Percentiles rank a stretch among this genome's conserved stretches.
phyloP scores from a whole-genome alignment of 306 rosid genomes.

The Acmispon strigosus region DNA sequence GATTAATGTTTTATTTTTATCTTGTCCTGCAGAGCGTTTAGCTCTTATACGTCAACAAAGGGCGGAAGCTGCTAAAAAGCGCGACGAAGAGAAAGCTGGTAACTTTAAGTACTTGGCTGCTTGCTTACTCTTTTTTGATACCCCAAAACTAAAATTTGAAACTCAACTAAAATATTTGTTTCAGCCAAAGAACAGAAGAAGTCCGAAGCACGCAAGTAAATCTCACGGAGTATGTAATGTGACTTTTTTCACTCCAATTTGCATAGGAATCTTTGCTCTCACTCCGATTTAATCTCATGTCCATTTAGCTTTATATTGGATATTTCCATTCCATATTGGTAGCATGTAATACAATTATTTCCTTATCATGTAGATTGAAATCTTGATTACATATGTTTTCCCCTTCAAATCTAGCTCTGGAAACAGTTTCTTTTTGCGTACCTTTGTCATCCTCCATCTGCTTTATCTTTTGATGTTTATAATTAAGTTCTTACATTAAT shows the following conservation, averaged over 20 bases:
- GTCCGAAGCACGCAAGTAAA: constrained; percentile 66
- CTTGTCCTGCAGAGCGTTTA: constrained; percentile 57
- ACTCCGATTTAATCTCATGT: background rate
- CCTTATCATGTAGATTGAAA: background rate
- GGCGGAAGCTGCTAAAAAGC: constrained; percentile 86
- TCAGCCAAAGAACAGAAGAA: constrained; percentile 87
- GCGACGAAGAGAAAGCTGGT: constrained; percentile 85
- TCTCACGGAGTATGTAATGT: background rate
- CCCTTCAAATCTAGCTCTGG: background rate
- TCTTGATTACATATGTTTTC: background rate
- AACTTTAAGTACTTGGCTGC: background rate
- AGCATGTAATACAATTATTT: constrained; percentile 12
- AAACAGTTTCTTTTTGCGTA: background rate
- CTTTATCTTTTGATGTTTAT: too few species aligned
- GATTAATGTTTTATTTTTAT: background rate
- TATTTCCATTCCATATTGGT: constrained; percentile 11
- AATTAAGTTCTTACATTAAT: too few species aligned
- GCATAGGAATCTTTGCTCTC: constrained; percentile 15
- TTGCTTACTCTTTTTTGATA: background rate
- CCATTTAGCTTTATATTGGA: constrained; percentile 13
- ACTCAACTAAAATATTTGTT: constrained; percentile 6
- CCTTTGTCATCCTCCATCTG: background rate
- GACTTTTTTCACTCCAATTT: background rate
- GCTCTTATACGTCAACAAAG: constrained; percentile 78
- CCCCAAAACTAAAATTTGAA: background rate